Percentiles rank a stretch among this genome's conserved stretches.
Evolutionary conservation across 192 early-diverging fungal genomes (phyloP).

Genomic region (Coemansia sp.): DNA sequence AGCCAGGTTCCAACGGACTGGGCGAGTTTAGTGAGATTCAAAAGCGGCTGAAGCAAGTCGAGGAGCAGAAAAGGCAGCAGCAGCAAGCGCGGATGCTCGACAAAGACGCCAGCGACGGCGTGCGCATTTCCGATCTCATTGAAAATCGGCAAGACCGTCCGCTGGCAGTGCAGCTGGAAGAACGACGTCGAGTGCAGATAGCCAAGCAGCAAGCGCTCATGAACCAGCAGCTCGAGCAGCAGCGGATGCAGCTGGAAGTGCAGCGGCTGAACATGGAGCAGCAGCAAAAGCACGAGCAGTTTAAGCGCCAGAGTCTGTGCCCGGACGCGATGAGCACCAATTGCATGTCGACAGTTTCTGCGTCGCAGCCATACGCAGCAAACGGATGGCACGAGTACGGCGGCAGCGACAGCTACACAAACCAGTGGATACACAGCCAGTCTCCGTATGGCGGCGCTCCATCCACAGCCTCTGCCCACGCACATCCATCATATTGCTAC

Average conservation of each 20-base stretch:
- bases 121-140: slow-evolving; percentile 48
- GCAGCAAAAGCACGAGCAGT: slow-evolving; percentile 41
- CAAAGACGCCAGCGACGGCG: slow-evolving; percentile 37
- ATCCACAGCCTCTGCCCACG: background rate
- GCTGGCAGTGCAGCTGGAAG: slow-evolving; percentile 43
- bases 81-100: slow-evolving; percentile 30
- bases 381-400: slow-evolving; percentile 18
- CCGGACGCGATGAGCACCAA: slow-evolving; percentile 12
- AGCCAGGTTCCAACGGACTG: background rate
- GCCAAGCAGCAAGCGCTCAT: slow-evolving; percentile 50
- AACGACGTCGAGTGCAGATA: slow-evolving; percentile 36
- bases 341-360: slow-evolving; percentile 11
- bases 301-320: slow-evolving; percentile 46
- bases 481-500: background rate
- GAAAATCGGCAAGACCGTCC: slow-evolving; percentile 43
- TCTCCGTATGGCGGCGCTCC: background rate
- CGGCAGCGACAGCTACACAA: slow-evolving; percentile 17
- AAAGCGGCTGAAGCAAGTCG: slow-evolving; percentile 30
- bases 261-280: slow-evolving; percentile 31
- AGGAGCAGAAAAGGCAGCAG: slow-evolving; percentile 32
- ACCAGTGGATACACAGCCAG: slow-evolving; percentile 29
- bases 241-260: slow-evolving; percentile 31
- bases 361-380: background rate
- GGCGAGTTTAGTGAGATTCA: slow-evolving; percentile 39
- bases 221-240: slow-evolving; percentile 46